Conservation (phyloP, 306 rosid species). For the Mucuna pruriens region DNA sequence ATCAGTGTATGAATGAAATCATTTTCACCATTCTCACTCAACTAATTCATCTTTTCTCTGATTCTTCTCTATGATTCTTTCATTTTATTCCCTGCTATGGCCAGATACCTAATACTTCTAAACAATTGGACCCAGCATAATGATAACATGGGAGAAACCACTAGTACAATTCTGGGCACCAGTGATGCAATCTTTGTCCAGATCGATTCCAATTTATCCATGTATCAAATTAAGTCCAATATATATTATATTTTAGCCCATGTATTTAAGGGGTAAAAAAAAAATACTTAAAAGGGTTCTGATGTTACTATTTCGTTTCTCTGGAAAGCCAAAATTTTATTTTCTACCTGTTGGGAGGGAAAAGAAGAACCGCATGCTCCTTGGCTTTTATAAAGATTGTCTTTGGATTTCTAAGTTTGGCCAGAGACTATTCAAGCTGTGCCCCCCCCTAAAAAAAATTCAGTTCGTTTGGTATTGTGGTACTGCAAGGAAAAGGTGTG, state of each 20-base stretch:
- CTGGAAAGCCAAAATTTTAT: neutral
- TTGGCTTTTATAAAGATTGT: neutral
- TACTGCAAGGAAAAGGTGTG: constrained; percentile 16
- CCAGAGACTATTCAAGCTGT: neutral
- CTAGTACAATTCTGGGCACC: neutral
- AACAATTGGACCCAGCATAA: neutral
- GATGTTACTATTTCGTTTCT: neutral
- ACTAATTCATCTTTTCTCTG: neutral
- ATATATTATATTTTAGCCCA: neutral
- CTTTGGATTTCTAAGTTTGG: constrained; percentile 3
- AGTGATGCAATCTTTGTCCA: neutral
- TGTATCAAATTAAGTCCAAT: neutral
- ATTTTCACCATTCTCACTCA: neutral
- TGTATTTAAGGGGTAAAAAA: neutral
- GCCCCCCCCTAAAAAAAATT: neutral
- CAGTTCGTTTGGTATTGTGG: neutral
- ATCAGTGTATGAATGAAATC: no score
- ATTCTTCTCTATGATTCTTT: neutral
- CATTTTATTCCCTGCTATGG: neutral
- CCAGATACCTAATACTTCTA: neutral
- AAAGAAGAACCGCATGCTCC: neutral
- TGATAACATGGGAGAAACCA: neutral
- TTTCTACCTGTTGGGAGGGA: neutral
- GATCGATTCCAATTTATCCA: neutral
- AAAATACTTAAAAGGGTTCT: neutral